Base-by-base conservation (phyloP, 768 basidiomycete species). In the Russula virescens region DNA sequence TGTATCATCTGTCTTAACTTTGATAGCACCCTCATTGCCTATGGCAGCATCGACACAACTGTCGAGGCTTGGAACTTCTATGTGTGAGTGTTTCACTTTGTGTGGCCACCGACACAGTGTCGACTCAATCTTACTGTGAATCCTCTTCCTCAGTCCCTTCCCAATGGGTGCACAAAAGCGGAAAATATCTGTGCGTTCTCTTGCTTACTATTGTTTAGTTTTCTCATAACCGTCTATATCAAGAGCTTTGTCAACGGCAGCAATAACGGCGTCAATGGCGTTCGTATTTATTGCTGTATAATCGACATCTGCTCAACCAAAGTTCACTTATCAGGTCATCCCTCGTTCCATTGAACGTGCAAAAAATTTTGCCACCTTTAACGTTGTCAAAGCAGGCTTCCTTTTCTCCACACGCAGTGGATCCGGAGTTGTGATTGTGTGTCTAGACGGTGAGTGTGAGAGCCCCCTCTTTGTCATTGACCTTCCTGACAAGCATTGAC, bases 321-420 rank as follows among this genome's bases (percentile, higher is more conserved):
- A 4, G 38, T 23, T 26, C 16, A 2, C 23, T 11, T 13, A 57
- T 25, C 59, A 84, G 82, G 77, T 86, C 63, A 79, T 87, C 61
- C 84, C 85, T 35, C 76, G 79, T 23, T 72, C 68, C 43, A 78
- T 87, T 21, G 78, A 84, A 66, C 75, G 79, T 62, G 85, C 86
- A 18, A 79, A 75, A 34, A 86, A 94, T 5, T 96, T 96, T 70
- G 93, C 91, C n/a, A 91, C 94, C 51, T 93, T 94, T 72, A 91
- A 89, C 5, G 82, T 94, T 55, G 81, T 92, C 75, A 94, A 94
- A 69, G 83, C 79, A 23, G 79, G 79, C 1, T 84, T 86, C 68
- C 68, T 85, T 18, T 85, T 94, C 74, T 81, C 82, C 47, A 91
- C 90, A 2, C 78, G 91, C 69, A 94, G 86, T 26, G 91, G 94